Evolutionary conservation across 164 flowering plant species (phyloP), one percentile per base, ranked within the genome.

Genomic region (Akebia trifoliata): DNA sequence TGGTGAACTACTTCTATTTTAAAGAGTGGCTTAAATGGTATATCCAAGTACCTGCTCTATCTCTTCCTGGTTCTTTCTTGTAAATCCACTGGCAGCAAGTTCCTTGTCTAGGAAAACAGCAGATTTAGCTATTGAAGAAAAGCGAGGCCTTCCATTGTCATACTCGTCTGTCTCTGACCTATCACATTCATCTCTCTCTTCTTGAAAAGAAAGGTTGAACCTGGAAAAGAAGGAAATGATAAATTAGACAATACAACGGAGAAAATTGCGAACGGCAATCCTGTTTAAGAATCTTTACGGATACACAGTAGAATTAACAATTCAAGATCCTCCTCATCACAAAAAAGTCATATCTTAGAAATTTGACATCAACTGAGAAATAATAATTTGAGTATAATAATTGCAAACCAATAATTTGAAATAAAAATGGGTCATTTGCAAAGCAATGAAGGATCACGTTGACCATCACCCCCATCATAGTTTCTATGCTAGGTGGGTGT

Each of bases 41-140:
- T 6, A 45, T 11, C 26, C 10, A 18, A 14, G 28, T 76, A 93
- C 98, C 83, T 72, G 78, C 32, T 84, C 82, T 36, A 93, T 81
- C 34, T 68, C 84, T 54, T 81, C 77, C 67, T 90, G 87, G 57
- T 82, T 83, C 65, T 81, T 80, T 61, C 69, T 77, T 26, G 88
- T 81, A 68, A 84, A 93, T 32, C 98, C 98, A 80, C 98, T 93
- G 8, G 98, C 98, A 56, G 83, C 82, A 76, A 93, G 94, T 67
- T 87, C 90, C 73, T 78, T 90, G 75, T 90, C 98, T 51, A 93
- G 76, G 59, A 55, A 71, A 67, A 73, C 81, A 68, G 72, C 20
- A 43, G 63, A 58, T 74, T 73, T 85, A 22, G 49, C 57, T 65
- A 90, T 81, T 42, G 85, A 74, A 50, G 83, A 73, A 73, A 93